Evolutionary conservation across 2,329 filamentous ascomycete species (phyloP), one percentile per base, ranked within the genome.

Genomic region (Alternaria longipes): DNA sequence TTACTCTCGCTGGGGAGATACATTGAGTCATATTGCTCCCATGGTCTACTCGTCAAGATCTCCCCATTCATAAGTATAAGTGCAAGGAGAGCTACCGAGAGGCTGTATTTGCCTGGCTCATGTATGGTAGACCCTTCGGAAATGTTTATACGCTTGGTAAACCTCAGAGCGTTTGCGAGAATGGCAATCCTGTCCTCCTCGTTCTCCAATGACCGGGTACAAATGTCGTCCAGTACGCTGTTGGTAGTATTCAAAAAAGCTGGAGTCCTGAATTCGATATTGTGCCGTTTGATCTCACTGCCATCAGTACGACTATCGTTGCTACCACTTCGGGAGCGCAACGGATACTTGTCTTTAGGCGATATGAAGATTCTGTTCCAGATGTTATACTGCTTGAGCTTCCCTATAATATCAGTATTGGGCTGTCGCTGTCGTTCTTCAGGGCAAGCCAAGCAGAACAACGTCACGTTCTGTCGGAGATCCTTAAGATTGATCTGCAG

Each of bases 331-430:
- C 52, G 38, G 2, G n/a, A 5, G 22, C 12, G 26, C 20, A 20
- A 11, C 44, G 26, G 11, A 22, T 28, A 20, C 6, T 36, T 26
- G 2, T 36, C 7, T 32, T 34, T 12, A n/a, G 32, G 18, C 12
- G 18, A 9, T 22, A 11, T 20, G 14, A n/a, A 18, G 32, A 22
- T 5, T 41, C 59, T 62, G 45, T 68, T 68, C 40, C 40, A 70
- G 20, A 69, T 66, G 16, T 68, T 68, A 58, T 72, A 72, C 42
- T 70, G 66, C 55, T 67, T 69, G 6, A 56, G 54, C 41, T 67
- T 70, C 24, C 42, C 38, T 24, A 72, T 28, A 3, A 70, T 65
- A 20, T 68, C 60, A 1, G 28, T 56, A 16, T 47, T 22, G 3
- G 62, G 59, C 65, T 56, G 59, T 8, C 44, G 45, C 2, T 26